These are phyloP conservation scores for Diaporthe ampelina DNA, from an alignment of 2,329 filamentous ascomycete genomes.

Conservation along the genomic window DNA sequence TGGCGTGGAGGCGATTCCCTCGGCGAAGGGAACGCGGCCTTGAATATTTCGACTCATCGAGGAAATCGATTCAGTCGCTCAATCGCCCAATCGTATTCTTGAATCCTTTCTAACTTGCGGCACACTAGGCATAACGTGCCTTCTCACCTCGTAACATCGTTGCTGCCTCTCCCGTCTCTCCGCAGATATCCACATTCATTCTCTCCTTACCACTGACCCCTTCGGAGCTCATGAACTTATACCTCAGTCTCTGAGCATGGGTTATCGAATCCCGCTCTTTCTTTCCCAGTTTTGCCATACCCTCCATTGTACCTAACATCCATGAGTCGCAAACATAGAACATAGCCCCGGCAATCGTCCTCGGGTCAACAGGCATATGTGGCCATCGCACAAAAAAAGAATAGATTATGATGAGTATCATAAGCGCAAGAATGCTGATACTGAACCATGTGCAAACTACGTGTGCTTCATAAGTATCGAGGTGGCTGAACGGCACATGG, in stretches of 20 bases:
- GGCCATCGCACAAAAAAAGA: constrained; percentile 53
- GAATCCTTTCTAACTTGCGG: no score
- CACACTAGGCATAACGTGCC: no score
- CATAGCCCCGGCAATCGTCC: constrained; percentile 53
- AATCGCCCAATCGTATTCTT: no score
- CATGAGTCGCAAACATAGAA: constrained; percentile 53
- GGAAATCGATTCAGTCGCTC: no score
- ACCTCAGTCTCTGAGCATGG: constrained; percentile 48
- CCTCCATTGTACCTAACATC: constrained; percentile 51
- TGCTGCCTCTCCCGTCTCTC: constrained; percentile 15
- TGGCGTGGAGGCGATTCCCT: no score
- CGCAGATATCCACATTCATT: constrained; percentile 47
- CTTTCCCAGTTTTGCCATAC: constrained; percentile 47
- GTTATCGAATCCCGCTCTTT: constrained; percentile 50
- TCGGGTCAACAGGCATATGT: constrained; percentile 54
- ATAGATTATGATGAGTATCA: constrained; percentile 52
- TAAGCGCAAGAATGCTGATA: constrained; percentile 52
- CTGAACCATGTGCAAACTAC: constrained; percentile 51
- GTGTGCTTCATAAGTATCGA: constrained; percentile 51
- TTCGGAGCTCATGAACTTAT: constrained; percentile 51
- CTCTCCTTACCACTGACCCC: constrained; percentile 47
- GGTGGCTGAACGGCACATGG: constrained; percentile 55
- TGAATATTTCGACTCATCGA: no score
- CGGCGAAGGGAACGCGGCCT: no score
- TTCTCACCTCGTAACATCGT: not conserved